Percentiles rank a stretch among this genome's conserved stretches.
Evolutionary conservation across 208 protist species (phyloP).

Genomic region (Leishmania amazonensis): DNA sequence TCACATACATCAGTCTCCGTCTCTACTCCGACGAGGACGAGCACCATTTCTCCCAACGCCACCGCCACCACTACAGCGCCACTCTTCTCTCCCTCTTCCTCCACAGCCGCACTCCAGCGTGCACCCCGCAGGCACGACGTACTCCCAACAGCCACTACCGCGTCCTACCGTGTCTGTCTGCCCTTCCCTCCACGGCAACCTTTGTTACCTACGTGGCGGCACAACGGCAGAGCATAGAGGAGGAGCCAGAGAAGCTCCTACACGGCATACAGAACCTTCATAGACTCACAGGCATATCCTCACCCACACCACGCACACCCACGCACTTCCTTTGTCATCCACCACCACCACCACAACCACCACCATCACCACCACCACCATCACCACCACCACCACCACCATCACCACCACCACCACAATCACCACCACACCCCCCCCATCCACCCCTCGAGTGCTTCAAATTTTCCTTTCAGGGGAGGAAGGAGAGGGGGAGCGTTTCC

Average conservation of each 20-base stretch:
- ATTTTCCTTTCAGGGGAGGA: too few species aligned
- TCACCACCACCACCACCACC: too few species aligned
- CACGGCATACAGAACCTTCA: not conserved
- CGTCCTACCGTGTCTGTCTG: too few species aligned
- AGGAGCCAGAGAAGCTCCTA: not conserved
- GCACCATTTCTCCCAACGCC: not conserved
- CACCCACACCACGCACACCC: not conserved
- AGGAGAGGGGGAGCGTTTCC: not conserved
- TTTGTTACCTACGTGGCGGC: not conserved
- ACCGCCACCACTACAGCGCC: not conserved
- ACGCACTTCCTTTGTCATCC: not conserved
- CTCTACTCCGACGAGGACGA: not conserved
- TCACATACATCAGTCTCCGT: not conserved
- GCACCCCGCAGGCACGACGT: not conserved
- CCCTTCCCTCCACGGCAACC: not conserved
- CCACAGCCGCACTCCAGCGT: not conserved
- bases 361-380: too few species aligned
- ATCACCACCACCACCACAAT: too few species aligned
- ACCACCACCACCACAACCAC: not conserved
- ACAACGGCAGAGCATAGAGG: not conserved
- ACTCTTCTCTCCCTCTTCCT: not conserved
- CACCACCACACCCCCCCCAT: too few species aligned
- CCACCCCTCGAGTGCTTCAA: not conserved
- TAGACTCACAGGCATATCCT: not conserved
- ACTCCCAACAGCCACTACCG: not conserved